These are phyloP conservation scores for Schizosaccharomyces lindneri DNA, from an alignment of 805 yeast genomes.

Conservation along the genomic window DNA sequence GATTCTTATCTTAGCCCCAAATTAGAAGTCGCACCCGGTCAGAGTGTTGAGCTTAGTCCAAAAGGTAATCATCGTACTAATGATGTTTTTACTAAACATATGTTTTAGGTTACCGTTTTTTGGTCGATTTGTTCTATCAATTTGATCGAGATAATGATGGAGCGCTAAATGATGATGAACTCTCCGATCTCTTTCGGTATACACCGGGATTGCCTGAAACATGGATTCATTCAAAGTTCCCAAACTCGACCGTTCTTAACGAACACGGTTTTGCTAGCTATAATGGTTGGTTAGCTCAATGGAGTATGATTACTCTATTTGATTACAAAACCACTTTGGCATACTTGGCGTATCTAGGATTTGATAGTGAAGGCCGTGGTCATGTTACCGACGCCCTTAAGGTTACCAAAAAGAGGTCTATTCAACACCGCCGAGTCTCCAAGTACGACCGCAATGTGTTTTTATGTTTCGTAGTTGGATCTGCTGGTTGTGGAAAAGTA, in stretches of 20 bases:
- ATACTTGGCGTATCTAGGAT: constrained; percentile 75
- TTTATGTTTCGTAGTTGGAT: constrained; percentile 71
- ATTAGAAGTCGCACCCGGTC: constrained; percentile 42
- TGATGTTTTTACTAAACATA: neutral
- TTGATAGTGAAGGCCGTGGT: constrained; percentile 21
- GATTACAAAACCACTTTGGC: constrained; percentile 67
- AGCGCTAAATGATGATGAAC: constrained; percentile 56
- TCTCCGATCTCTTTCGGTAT: constrained; percentile 46
- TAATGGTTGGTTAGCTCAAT: constrained; percentile 97
- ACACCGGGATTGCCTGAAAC: constrained; percentile 80
- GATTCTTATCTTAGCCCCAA: constrained; percentile 61
- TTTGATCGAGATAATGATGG: constrained; percentile 95
- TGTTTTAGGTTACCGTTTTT: constrained; percentile 57
- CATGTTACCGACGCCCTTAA: constrained; percentile 30
- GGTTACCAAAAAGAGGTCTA: constrained; percentile 58
- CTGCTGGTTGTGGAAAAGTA: constrained; percentile 56
- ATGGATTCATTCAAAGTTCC: constrained; percentile 73
- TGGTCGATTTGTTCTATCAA: constrained; percentile 67
- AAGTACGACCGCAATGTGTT: constrained; percentile 68
- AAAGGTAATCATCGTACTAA: neutral
- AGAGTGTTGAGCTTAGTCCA: constrained; percentile 81
- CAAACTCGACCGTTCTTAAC: constrained; percentile 66
- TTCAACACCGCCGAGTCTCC: constrained; percentile 33
- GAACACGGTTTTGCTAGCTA: constrained; percentile 73
- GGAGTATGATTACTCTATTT: constrained; percentile 87